Evolutionary conservation across 768 basidiomycete species (phyloP).

Genomic region (Leccinellum luteum): DNA sequence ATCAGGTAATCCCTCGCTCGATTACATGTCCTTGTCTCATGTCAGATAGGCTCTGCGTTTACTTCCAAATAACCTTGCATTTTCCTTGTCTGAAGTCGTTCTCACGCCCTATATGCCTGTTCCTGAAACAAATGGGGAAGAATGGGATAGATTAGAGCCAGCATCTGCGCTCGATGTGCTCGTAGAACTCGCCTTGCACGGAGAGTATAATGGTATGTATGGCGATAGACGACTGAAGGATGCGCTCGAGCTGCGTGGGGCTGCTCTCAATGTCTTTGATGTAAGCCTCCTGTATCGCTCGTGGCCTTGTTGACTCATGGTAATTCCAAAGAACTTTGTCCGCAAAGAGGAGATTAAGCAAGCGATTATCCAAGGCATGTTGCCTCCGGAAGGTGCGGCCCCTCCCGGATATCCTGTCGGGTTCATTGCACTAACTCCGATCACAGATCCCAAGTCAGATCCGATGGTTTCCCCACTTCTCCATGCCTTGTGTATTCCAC

Average conservation of each 20-base stretch:
- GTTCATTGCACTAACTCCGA: not conserved
- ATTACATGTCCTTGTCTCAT: slow-evolving; percentile 27
- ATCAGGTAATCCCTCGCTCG: slow-evolving; percentile 53
- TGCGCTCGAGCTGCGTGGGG: slow-evolving; percentile 69
- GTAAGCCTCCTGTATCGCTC: slow-evolving; percentile 38
- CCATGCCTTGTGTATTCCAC: slow-evolving; percentile 62
- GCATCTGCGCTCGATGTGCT: slow-evolving; percentile 81
- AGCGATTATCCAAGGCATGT: slow-evolving; percentile 71
- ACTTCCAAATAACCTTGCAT: slow-evolving; percentile 53
- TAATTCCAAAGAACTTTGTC: slow-evolving; percentile 62
- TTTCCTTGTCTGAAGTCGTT: slow-evolving; percentile 63
- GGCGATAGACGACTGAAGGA: slow-evolving; percentile 59
- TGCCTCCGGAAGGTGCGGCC: slow-evolving; percentile 51
- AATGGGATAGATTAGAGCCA: slow-evolving; percentile 85
- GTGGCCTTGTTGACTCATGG: not conserved
- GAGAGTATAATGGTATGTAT: slow-evolving; percentile 77
- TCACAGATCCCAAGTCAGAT: slow-evolving; percentile 30
- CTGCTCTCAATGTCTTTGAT: slow-evolving; percentile 82
- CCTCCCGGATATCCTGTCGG: not conserved
- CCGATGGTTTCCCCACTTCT: slow-evolving; percentile 65
- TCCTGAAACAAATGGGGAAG: slow-evolving; percentile 83
- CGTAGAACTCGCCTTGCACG: slow-evolving; percentile 79
- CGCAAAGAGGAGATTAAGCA: slow-evolving; percentile 67
- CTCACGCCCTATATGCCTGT: slow-evolving; percentile 74
- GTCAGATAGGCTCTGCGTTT: slow-evolving; percentile 51